Conservation (phyloP, 2,329 filamentous ascomycete species). For the Pseudogymnoascus sp. region DNA sequence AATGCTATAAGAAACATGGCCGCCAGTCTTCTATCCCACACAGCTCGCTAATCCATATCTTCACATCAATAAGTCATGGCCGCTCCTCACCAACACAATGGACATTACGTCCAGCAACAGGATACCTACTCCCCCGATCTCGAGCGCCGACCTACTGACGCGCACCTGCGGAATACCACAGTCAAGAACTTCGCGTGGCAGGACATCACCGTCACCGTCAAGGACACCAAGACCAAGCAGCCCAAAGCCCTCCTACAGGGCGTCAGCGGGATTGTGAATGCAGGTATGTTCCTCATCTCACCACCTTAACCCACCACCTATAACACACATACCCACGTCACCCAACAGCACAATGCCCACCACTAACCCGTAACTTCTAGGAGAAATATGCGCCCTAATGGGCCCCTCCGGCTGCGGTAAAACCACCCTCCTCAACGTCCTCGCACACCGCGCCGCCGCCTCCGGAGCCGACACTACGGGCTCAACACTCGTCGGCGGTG, state of each 20-base stretch:
- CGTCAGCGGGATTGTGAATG: conserved; percentile 56
- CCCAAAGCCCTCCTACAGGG: conserved; percentile 56
- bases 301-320: not conserved
- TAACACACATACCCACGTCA: not conserved
- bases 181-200: conserved; percentile 61
- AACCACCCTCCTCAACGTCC: conserved; percentile 74
- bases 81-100: not conserved
- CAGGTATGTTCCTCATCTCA: conserved; percentile 37
- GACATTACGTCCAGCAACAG: not conserved
- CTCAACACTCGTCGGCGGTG: conserved; percentile 56
- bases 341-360: not conserved
- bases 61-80: not conserved
- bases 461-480: conserved; percentile 49
- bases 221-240: conserved; percentile 59
- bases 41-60: not conserved
- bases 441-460: conserved; percentile 53
- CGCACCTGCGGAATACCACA: conserved; percentile 53
- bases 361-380: conserved; percentile 30
- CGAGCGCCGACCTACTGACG: conserved; percentile 10
- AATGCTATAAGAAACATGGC: not conserved
- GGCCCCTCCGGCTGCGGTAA: conserved; percentile 70
- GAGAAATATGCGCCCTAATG: conserved; percentile 73
- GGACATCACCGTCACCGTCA: conserved; percentile 61
- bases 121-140: not conserved
- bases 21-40: not conserved